Conservation (phyloP, 805 yeast species). For the Zygosaccharomyces kombuchaensis region DNA sequence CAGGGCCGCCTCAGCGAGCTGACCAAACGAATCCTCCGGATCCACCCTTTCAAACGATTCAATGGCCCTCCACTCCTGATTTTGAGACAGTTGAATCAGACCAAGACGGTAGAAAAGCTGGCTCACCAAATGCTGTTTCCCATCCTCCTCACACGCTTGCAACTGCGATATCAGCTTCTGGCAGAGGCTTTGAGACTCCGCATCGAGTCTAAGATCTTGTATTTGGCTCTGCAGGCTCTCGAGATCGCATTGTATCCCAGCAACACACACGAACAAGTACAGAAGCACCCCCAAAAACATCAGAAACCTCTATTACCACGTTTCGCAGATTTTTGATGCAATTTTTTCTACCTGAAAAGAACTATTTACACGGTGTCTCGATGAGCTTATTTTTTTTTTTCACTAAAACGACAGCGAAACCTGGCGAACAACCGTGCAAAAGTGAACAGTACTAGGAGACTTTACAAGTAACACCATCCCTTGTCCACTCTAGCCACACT, state of each 20-base stretch:
- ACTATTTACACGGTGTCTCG: not conserved
- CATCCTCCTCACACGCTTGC: conserved; percentile 7
- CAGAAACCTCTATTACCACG: not conserved
- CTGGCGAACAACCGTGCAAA: not conserved
- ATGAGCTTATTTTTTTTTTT: conserved; percentile 3
- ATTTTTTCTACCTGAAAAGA: not conserved
- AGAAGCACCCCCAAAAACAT: conserved; percentile 2
- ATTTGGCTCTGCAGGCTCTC: conserved; percentile 5
- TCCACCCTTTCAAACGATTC: conserved; percentile 46
- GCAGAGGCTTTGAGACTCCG: conserved; percentile 14
- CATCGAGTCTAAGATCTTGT: conserved; percentile 12
- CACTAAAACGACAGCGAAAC: not conserved
- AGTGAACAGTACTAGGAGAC: too few relatives aligned
- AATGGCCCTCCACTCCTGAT: conserved; percentile 50
- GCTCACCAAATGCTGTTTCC: conserved; percentile 11
- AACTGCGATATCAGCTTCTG: conserved; percentile 14
- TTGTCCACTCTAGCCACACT: too few relatives aligned
- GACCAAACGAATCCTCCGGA: conserved; percentile 36
- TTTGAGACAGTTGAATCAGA: conserved; percentile 52
- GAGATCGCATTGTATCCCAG: conserved; percentile 12
- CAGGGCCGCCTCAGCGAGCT: conserved; percentile 48
- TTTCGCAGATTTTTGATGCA: not conserved
- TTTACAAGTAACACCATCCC: too few relatives aligned
- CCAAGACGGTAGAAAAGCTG: conserved; percentile 56
- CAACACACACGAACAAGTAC: not conserved